Base-by-base conservation (phyloP, 345 rosid species). In the Garcia nutans region DNA sequence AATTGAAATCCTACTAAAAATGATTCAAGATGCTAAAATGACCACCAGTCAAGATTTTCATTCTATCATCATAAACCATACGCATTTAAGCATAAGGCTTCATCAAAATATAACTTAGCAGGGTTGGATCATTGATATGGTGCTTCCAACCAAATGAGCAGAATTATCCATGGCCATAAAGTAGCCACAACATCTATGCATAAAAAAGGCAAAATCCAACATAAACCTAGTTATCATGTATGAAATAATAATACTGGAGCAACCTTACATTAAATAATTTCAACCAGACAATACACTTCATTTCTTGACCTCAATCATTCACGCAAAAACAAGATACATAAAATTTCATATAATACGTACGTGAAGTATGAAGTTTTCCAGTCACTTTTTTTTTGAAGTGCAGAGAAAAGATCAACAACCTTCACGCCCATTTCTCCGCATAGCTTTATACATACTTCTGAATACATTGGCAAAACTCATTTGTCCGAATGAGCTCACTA, bases 401-500 rank as follows among this genome's bases (percentile, higher is more conserved):
- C 90, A 23, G 85, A 74, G 78, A 89, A 92, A 77, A 96, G 97
- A 83, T 96, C 88, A 52, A 93, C 85, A 56, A 85, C 97, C 80
- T 88, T 78, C 74, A 96, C 56, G 33, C 75, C 94, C 63, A 96
- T 74, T 77, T 92, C 98, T 72, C 79, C 63, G 89, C 97, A 93
- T 60, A 93, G 84, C 80, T 89, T 80, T 70, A 90, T 63, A 72
- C 99, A 93, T 42, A 93, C 97, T 72, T 93, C 97, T 10, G 99
- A 86, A 77, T 96, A 96, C 45, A 56, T 70, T 76, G 85, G 87
- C 98, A 96, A 47, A 93, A 75, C 82, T 93, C 96, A 75, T 96
- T 96, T 45, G 98, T 93, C 62, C 97, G 91, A 15, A 90, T 86
- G 16, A 96, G 82, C 80, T 91, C 90, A 54, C 98, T 90, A 67